Evolutionary conservation across 176 grass and related monocot genomes (phyloP), one percentile per base, ranked within the genome.

Genomic region (Zoysia pacifica): DNA sequence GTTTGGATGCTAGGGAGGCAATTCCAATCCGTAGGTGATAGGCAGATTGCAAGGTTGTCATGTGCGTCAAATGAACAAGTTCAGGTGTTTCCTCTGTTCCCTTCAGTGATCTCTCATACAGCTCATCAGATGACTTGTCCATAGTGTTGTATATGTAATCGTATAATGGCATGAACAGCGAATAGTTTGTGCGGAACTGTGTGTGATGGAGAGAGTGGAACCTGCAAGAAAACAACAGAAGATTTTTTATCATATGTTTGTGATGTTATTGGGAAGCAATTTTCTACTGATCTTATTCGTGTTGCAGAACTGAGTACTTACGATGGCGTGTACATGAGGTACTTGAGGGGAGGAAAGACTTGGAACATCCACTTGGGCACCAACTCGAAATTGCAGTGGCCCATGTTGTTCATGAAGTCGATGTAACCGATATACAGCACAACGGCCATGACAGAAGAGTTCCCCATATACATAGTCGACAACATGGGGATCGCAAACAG

Each of bases 341-440:
- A 94, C 83, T 97, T 97, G 70, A 97, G 95, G 53, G 87, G 90
- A 11, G 95, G 95, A 47, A 97, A 97, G 45, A 73, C 83, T 42
- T 74, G 51, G 62, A 98, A 98, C 13, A 94, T 58, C 92, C 88
- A 94, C 37, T 83, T 91, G 2, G 95, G 95, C 48, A 98, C 90
- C 68, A 98, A 52, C 81, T 98, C 92, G 69, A 98, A 93, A 16
- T 98, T 98, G 76, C 96, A 98, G 75, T 98, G 96, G 0, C 96
- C 96, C 90, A 98, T 89, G 74, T 98, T 98, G 78, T 98, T 98
- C 96, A 98, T 98, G 80, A 98, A 93, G 72, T 98, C 96, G 28
- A 94, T 85, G 56, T 91, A 94, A 53, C 43, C 78, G n/a, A 93
- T 73, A 20, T 95, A 99, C 12, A 49, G 11, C 47, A 95, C 9